A percentile compares a stretch with the other conserved stretches of the same genome.
phyloP scores from a whole-genome alignment of 495 filamentous ascomycete genomes.

The Daldinia bambusicola region DNA sequence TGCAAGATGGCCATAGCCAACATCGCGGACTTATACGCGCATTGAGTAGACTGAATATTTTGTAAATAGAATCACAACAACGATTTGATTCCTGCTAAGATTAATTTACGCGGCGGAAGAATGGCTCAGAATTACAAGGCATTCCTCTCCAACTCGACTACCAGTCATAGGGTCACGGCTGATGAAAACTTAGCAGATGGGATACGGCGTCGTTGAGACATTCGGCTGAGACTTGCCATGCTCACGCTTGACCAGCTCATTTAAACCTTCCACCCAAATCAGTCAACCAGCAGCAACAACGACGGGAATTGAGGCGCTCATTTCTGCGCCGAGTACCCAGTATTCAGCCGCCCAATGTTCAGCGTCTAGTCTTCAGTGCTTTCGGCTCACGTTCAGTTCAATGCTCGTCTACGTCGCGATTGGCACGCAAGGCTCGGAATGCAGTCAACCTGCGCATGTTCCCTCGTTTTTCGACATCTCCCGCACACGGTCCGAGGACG shows the following conservation, averaged over 20 bases:
- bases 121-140: constrained; percentile 40
- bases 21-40: constrained; percentile 4
- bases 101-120: constrained; percentile 16
- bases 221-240: constrained; percentile 25
- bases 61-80: constrained; percentile 35
- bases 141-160: constrained; percentile 35
- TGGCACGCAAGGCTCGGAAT: constrained; percentile 6
- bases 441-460: constrained; percentile 30
- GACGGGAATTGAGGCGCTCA: background rate
- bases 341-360: too few species aligned
- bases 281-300: background rate
- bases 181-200: background rate
- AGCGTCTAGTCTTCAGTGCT: too few species aligned
- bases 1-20: constrained; percentile 1
- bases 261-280: background rate
- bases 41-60: constrained; percentile 7
- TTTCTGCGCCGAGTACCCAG: background rate
- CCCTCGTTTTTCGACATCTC: constrained; percentile 60
- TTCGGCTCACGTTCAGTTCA: background rate
- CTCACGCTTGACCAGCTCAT: background rate
- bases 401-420: background rate
- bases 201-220: constrained; percentile 18
- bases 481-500: constrained; percentile 53
- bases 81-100: constrained; percentile 11
- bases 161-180: background rate